Percentiles rank a stretch among this genome's conserved stretches.
These are phyloP conservation scores for Suillus plorans DNA, from an alignment of 768 basidiomycete species.

Conservation along the genomic window DNA sequence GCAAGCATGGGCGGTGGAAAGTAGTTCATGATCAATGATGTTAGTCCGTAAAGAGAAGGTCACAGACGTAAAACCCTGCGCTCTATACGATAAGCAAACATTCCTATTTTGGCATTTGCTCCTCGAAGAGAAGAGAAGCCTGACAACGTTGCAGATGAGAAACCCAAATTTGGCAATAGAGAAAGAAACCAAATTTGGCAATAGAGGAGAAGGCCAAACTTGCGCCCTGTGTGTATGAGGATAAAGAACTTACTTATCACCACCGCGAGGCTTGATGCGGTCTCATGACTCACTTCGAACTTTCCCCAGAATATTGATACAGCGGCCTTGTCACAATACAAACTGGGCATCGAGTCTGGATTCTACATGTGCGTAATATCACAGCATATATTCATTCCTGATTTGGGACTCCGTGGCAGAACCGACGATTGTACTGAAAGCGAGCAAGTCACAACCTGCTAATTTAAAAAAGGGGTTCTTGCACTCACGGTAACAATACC, in stretches of 20 bases:
- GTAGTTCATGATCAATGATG: background rate
- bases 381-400: background rate
- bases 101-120: background rate
- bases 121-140: background rate
- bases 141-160: background rate
- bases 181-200: background rate
- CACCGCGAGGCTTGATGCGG: background rate
- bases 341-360: background rate
- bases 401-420: background rate
- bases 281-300: background rate
- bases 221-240: background rate
- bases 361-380: background rate
- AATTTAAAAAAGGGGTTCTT: background rate
- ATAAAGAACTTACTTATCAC: background rate
- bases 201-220: background rate
- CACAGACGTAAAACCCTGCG: background rate
- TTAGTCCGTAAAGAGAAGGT: background rate
- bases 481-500: background rate
- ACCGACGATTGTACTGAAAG: background rate
- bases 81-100: background rate
- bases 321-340: background rate
- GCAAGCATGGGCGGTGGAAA: background rate
- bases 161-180: background rate
- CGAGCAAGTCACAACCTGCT: background rate
- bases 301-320: background rate